These are phyloP conservation scores for Ceratobasidium sp. DNA, from an alignment of 1,284 basidiomycete genomes.

Conservation along the genomic window DNA sequence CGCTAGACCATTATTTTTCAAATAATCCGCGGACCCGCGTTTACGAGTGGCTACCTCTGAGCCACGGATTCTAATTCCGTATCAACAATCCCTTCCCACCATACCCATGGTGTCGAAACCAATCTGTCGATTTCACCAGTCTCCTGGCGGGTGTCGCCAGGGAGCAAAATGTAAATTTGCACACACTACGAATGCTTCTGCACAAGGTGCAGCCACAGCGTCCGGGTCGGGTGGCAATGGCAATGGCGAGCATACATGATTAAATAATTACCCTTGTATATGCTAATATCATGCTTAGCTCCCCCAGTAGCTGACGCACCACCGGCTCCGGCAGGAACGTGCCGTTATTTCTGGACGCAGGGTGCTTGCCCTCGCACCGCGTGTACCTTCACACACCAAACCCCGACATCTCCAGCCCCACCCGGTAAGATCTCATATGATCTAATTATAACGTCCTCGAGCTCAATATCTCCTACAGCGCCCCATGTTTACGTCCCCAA, in stretches of 20 bases:
- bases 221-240: background rate
- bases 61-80: too few species aligned
- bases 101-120: constrained; percentile 30
- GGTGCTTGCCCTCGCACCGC: background rate
- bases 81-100: background rate
- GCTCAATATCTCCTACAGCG: background rate
- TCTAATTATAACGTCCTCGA: background rate
- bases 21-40: too few species aligned
- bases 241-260: background rate
- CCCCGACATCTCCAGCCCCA: background rate
- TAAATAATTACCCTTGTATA: background rate
- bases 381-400: background rate
- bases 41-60: too few species aligned
- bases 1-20: too few species aligned
- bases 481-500: background rate
- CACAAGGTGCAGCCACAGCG: background rate
- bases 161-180: constrained; percentile 34
- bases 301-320: background rate
- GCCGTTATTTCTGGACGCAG: background rate
- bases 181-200: too few species aligned
- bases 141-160: constrained; percentile 31
- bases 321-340: background rate
- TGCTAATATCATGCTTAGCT: too few species aligned
- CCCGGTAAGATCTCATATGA: background rate
- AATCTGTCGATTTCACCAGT: constrained; percentile 18